These are phyloP conservation scores for Scheffersomyces parashehatae DNA, from an alignment of 1,139 yeast genomes.

Conservation along the genomic window DNA sequence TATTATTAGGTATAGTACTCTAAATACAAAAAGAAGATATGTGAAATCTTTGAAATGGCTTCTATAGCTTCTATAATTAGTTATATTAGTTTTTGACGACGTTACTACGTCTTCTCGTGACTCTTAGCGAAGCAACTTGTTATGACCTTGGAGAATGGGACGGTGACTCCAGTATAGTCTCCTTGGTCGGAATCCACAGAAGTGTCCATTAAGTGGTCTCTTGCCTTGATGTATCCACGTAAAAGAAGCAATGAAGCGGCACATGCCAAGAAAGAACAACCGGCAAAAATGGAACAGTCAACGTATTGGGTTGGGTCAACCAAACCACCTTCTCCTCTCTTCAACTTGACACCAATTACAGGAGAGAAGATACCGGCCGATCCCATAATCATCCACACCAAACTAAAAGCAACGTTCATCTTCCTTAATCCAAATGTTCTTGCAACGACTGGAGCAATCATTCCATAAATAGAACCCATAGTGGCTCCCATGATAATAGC, in stretches of 20 bases:
- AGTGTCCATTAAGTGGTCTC: constrained; percentile 28
- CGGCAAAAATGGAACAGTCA: constrained; percentile 55
- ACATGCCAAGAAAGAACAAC: constrained; percentile 48
- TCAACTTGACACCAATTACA: constrained; percentile 51
- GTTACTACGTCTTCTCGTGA: constrained; percentile 3
- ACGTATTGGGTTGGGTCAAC: constrained; percentile 46
- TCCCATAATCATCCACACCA: constrained; percentile 51
- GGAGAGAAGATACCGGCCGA: constrained; percentile 51
- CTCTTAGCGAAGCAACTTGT: constrained; percentile 13
- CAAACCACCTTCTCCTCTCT: constrained; percentile 27
- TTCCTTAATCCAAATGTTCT: constrained; percentile 43
- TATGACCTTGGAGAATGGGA: constrained; percentile 16
- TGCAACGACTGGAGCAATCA: constrained; percentile 29
- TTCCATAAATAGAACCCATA: constrained; percentile 48
- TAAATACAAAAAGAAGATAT: too few species aligned
- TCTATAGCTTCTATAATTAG: too few species aligned
- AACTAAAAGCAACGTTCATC: constrained; percentile 48
- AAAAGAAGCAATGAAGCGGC: constrained; percentile 36
- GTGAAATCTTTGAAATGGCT: too few species aligned
- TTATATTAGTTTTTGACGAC: not conserved
- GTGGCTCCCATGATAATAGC: constrained; percentile 48
- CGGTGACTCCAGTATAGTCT: constrained; percentile 18
- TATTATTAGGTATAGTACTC: too few species aligned
- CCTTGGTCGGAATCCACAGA: constrained; percentile 19
- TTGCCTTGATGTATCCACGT: constrained; percentile 51